These are phyloP conservation scores for Coemansia sp. DNA, from an alignment of 192 early-diverging fungal genomes.

Conservation along the genomic window DNA sequence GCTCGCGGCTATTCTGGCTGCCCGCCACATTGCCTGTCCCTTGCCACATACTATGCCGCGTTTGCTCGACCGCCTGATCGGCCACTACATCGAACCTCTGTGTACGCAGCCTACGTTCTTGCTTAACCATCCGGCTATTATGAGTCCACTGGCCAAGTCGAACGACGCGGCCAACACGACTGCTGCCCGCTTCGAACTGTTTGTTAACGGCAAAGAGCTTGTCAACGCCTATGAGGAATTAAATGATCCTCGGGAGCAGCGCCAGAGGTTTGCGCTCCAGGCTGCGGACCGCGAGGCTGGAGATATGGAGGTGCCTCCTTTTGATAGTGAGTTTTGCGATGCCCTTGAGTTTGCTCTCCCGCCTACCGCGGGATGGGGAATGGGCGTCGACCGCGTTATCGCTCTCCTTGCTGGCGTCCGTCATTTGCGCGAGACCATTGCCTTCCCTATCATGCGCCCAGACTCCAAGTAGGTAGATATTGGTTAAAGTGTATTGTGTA, in stretches of 20 bases:
- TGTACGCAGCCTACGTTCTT: conserved; percentile 85
- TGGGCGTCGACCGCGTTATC: conserved; percentile 83
- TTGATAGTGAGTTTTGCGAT: conserved; percentile 73
- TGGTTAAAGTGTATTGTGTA: background rate
- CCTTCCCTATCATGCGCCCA: conserved; percentile 69
- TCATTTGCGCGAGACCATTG: conserved; percentile 81
- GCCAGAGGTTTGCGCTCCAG: conserved; percentile 65
- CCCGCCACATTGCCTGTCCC: conserved; percentile 41
- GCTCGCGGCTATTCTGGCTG: conserved; percentile 15
- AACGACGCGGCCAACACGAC: conserved; percentile 40
- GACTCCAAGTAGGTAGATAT: background rate
- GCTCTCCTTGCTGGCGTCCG: conserved; percentile 68
- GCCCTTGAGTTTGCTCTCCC: conserved; percentile 85
- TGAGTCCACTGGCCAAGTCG: conserved; percentile 83
- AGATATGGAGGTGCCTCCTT: conserved; percentile 75
- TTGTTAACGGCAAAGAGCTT: conserved; percentile 75
- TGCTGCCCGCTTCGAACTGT: conserved; percentile 79
- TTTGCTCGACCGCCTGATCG: conserved; percentile 74
- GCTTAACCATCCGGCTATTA: conserved; percentile 71
- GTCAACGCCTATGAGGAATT: conserved; percentile 91
- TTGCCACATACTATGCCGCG: conserved; percentile 67
- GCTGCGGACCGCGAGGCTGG: conserved; percentile 65
- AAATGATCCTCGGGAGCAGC: conserved; percentile 83
- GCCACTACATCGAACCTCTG: conserved; percentile 71
- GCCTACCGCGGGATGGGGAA: conserved; percentile 89